Evolutionary conservation across 305 asterid genomes (phyloP), one percentile per base, ranked within the genome.

Genomic region (Ilex paraguariensis): DNA sequence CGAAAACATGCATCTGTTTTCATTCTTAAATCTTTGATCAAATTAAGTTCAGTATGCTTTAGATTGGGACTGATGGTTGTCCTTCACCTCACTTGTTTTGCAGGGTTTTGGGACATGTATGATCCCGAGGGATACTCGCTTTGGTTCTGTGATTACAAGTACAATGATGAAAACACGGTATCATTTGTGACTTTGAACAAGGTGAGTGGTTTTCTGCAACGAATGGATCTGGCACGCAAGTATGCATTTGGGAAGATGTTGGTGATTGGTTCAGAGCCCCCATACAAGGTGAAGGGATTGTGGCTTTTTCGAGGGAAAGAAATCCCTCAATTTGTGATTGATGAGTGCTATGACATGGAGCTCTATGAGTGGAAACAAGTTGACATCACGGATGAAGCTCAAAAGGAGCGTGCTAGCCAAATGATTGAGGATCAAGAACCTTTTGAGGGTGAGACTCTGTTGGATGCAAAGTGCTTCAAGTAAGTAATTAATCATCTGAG

Each of bases 251-350:
- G 97, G 52, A 92, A 92, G 79, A 92, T 92, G 98, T 54, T 92
- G 80, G 63, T 89, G 2, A 73, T 91, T 31, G 95, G 98, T 28
- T 66, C 84, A 9, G 80, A 70, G 60, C 46, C 86, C 48, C 98
- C 96, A 7, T 92, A 56, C 59, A 92, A 92, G 91, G 98, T 92
- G 57, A 83, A 92, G 88, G 96, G 98, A 1, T 62, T 92, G 78
- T 92, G 98, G 98, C 91, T 92, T n/a, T 92, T 92, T 88, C 78
- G 97, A 3, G 98, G 98, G 12, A 67, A 84, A n/a, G 97, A 87
- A 61, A 82, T 92, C 57, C 97, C 98, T 6, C 77, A 87, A 70
- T 91, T 88, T 50, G 73, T 91, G 10, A 56, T 91, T 59, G 96
- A 91, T 3, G 98, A 86, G 75, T 85, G 88, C 13, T 91, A 88